Conservation (phyloP, 2,329 filamentous ascomycete genomes). For the Pseudogymnoascus sp. region DNA sequence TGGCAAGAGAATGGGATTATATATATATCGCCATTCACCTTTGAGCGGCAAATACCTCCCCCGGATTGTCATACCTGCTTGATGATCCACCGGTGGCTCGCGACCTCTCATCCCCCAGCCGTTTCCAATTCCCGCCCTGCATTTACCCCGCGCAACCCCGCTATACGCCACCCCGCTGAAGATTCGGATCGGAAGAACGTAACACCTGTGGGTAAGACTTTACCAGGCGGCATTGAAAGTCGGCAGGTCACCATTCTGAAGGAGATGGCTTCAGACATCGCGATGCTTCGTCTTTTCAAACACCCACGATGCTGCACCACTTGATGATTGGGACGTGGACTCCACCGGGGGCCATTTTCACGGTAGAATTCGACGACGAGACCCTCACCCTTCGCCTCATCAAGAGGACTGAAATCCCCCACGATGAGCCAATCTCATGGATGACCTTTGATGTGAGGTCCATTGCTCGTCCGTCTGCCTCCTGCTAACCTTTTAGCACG, state of each 20-base stretch:
- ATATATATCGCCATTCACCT: background rate
- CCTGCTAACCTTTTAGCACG: conserved; percentile 50
- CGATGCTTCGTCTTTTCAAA: background rate
- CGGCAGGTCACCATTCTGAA: background rate
- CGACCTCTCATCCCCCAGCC: background rate
- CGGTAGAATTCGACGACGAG: conserved; percentile 79
- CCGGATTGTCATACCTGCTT: too few species aligned
- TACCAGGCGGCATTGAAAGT: background rate
- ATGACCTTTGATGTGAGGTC: conserved; percentile 77
- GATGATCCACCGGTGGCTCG: too few species aligned
- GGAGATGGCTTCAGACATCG: background rate
- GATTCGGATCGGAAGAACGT: background rate
- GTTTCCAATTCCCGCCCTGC: background rate
- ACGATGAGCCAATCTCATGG: conserved; percentile 86
- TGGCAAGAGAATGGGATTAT: background rate
- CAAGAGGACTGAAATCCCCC: conserved; percentile 71
- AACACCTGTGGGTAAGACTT: background rate
- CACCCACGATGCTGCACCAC: conserved; percentile 65
- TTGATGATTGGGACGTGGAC: conserved; percentile 92
- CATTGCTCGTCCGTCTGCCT: conserved; percentile 7
- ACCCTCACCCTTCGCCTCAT: conserved; percentile 63
- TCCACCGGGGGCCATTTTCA: conserved; percentile 81
- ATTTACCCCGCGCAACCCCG: conserved; percentile 2
- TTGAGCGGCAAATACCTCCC: background rate
- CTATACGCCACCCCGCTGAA: conserved; percentile 2